Percentiles rank a stretch among this genome's conserved stretches.
Evolutionary conservation across 2,329 filamentous ascomycete genomes (phyloP).

Genomic region (Elsinoe arachidis): DNA sequence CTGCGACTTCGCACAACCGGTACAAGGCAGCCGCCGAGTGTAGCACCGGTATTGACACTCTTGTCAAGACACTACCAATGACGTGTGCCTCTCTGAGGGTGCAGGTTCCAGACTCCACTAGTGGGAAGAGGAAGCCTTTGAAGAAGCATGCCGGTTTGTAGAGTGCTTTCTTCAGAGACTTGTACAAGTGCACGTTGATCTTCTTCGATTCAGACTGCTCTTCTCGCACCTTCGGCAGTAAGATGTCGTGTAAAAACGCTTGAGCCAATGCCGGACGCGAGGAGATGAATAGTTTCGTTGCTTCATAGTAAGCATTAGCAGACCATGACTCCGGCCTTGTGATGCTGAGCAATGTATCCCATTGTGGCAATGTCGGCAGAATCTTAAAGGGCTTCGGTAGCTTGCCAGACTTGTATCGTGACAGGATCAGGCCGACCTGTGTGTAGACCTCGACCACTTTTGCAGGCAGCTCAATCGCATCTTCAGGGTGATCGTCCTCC

Average conservation of each 20-base stretch:
- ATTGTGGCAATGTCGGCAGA: slow-evolving; percentile 81
- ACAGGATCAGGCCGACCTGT: slow-evolving; percentile 83
- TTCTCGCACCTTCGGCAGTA: slow-evolving; percentile 84
- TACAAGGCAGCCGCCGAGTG: slow-evolving; percentile 90
- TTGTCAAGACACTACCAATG: slow-evolving; percentile 72
- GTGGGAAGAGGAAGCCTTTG: slow-evolving; percentile 88
- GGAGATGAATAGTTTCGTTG: slow-evolving; percentile 86
- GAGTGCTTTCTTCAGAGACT: slow-evolving; percentile 79
- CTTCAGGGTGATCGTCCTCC: slow-evolving; percentile 56
- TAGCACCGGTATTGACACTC: slow-evolving; percentile 80
- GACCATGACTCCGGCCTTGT: slow-evolving; percentile 75
- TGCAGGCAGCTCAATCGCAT: slow-evolving; percentile 75
- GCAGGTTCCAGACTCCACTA: slow-evolving; percentile 77
- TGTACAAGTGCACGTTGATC: slow-evolving; percentile 91
- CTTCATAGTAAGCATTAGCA: slow-evolving; percentile 75
- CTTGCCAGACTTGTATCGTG: slow-evolving; percentile 90
- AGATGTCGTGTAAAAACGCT: slow-evolving; percentile 74
- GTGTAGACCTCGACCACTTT: slow-evolving; percentile 93
- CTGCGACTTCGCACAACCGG: slow-evolving; percentile 86
- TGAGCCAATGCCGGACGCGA: slow-evolving; percentile 71
- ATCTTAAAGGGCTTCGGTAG: slow-evolving; percentile 98
- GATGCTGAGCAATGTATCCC: slow-evolving; percentile 78
- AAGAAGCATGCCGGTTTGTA: slow-evolving; percentile 96
- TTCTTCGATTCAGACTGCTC: slow-evolving; percentile 93
- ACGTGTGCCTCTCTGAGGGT: slow-evolving; percentile 89